Evolutionary conservation across 192 early-diverging fungal genomes (phyloP), one percentile per base, ranked within the genome.

Genomic region (Rhizoclosmatium globosum): DNA sequence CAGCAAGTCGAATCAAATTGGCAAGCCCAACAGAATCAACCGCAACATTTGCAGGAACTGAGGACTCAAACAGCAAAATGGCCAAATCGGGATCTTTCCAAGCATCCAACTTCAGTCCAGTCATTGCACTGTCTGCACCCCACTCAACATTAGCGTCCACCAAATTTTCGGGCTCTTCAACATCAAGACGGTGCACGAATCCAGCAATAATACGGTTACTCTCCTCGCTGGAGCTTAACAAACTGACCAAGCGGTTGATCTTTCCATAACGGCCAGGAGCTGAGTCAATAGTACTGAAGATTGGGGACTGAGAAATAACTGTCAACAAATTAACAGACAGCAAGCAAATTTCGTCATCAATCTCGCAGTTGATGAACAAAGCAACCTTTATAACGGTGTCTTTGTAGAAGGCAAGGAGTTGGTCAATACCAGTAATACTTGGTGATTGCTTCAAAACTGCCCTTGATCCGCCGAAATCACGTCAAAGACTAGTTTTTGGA

Each of bases 401-500:
- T 15, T 87, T 87, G 64, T 91, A 89, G 64, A 88, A 93, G 1
- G 94, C 82, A 21, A 99, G 85, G 42, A 94, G 89, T 74, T 94
- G 88, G 74, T 98, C 96, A 43, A 98, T 82, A 31, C 93, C 87
- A 2, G 87, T 87, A 77, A 98, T 84, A 0, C 87, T 86, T 3
- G 87, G 84, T 0, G 90, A 68, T 75, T 71, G 38, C 47, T 74
- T 74, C 46, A 72, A 43, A 42, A 43, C n/a, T 85, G 87, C 2
- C 50, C 50, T 15, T 53, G 78, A 41, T 79, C 76, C 0, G 92
- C 93, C 1, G 91, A 77, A 19, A 94, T 74, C 23, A 89, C 77
- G 64, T 92, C 89, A 64, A 93, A 83, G 56, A 99, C 92, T 4
- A 85, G 75, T 46, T 90, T 85, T 83, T 99, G 96, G n/a, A 92